These are phyloP conservation scores for Sporobolomyces pararoseus DNA, from an alignment of 768 basidiomycete species.

Conservation along the genomic window DNA sequence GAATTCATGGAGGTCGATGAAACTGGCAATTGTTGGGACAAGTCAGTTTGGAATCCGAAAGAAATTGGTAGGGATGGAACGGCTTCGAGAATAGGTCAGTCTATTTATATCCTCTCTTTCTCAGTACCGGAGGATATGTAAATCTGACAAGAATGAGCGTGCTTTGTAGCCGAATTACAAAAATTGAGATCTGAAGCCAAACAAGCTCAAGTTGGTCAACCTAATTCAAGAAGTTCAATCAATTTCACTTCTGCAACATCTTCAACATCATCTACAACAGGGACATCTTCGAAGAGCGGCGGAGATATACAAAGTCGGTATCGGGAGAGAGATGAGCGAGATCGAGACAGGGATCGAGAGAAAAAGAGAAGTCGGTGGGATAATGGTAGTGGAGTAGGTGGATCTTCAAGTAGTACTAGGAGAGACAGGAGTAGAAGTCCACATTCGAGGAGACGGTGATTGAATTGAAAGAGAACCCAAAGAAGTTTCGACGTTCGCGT, in stretches of 20 bases:
- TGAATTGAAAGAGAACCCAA: neutral
- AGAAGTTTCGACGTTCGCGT: too few species aligned
- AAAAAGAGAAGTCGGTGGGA: conserved; percentile 39
- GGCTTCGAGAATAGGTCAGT: conserved; percentile 72
- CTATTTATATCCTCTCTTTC: conserved; percentile 1
- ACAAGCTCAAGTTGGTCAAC: conserved; percentile 54
- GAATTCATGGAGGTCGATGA: conserved; percentile 92
- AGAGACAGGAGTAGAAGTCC: conserved; percentile 37
- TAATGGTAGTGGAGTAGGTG: neutral
- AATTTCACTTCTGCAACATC: conserved; percentile 55
- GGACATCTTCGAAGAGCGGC: conserved; percentile 1
- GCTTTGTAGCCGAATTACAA: conserved; percentile 59
- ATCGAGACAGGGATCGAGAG: conserved; percentile 18
- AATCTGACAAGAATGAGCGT: neutral
- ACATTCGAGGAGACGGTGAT: conserved; percentile 13
- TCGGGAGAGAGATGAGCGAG: conserved; percentile 12
- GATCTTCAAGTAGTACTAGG: neutral
- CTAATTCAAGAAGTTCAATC: conserved; percentile 58
- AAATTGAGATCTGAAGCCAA: conserved; percentile 64
- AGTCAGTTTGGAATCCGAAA: conserved; percentile 68
- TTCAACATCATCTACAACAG: neutral
- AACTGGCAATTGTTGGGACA: conserved; percentile 73
- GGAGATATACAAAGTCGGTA: conserved; percentile 15
- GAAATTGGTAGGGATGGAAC: conserved; percentile 66
- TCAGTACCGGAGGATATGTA: neutral